Base-by-base conservation (phyloP, 352 stramenopile species). In the Blastocystis sp. region DNA sequence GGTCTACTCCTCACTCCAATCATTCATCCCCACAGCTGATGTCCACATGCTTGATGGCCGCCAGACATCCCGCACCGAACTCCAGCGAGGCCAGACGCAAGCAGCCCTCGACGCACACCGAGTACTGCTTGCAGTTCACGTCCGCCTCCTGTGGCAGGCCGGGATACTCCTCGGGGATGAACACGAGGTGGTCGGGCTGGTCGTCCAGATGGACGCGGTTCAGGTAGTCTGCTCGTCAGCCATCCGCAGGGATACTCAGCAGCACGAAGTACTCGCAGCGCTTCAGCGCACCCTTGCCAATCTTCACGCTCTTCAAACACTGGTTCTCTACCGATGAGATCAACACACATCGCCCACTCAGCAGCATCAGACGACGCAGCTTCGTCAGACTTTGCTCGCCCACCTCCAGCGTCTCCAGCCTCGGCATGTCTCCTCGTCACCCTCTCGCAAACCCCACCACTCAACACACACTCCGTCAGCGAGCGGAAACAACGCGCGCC, bases 221-320 rank as follows among this genome's bases (percentile, higher is more conserved):
- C 69, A 81, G 1, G 53, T 81, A 81, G 27, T 64, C 69, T 81
- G 27, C 4, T 8, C 27, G 11, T 78, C 18, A 81, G 4, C 4
- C 46, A 8, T 40, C 3, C 27, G 14, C 16, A 42, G 34, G 2
- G 44, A 1, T 61, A 81, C 69, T 57, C 27, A 81, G 46, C 46
- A 81, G 46, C n/a, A 81, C 69, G 69, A 81, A 81, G 53, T 81
- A 81, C 69, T 81, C 69, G 53, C 69, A 81, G 18, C 36, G 11
- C 69, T 61, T 64, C 16, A 81, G 69, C 11, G 48, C 49, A 9
- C 48, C 48, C 27, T 54, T 46, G 6, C 69, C 69, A 32, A 81
- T 65, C 11, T 9, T 24, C n/a, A 81, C 40, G 34, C 21, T 61
- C 24, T 57, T 54, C 69, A 81, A 24, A 46, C n/a, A 32, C 27